Evolutionary conservation across 306 rosid genomes (phyloP).

Genomic region (Vigna nakashimae): DNA sequence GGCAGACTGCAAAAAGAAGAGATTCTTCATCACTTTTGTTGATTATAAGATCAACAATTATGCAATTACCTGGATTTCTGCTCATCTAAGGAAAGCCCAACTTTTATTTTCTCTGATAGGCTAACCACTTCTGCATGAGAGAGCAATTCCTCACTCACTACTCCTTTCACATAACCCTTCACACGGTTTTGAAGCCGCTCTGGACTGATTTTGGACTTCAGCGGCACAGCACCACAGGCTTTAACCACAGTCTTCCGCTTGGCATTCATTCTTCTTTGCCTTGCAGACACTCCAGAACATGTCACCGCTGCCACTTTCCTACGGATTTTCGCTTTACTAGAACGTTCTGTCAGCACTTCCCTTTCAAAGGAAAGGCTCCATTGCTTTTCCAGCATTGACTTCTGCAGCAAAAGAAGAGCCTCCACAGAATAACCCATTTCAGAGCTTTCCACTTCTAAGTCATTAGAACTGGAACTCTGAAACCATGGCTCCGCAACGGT

Average conservation of each 20-base stretch:
- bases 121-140: conserved; percentile 88
- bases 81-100: conserved; percentile 79
- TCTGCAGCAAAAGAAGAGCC: conserved; percentile 88
- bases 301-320: conserved; percentile 67
- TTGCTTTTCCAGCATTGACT: conserved; percentile 95
- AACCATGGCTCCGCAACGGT: conserved; percentile 58
- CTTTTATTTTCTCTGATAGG: conserved; percentile 80
- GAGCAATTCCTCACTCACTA: conserved; percentile 71
- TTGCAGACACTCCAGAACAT: conserved; percentile 96
- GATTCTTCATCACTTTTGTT: conserved; percentile 5
- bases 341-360: conserved; percentile 44
- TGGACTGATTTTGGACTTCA: conserved; percentile 56
- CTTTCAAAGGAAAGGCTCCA: conserved; percentile 82
- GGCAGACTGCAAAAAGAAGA: not conserved
- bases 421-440: conserved; percentile 75
- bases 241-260: conserved; percentile 57
- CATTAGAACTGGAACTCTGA: conserved; percentile 43
- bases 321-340: conserved; percentile 36
- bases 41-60: conserved; percentile 25
- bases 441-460: conserved; percentile 64
- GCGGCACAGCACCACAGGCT: conserved; percentile 50
- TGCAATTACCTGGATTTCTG: conserved; percentile 75
- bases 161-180: conserved; percentile 84
- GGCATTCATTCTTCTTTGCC: conserved; percentile 78
- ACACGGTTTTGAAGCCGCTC: conserved; percentile 64